Evolutionary conservation across 352 stramenopile genomes (phyloP).

Genomic region (Globisporangium nagaii): DNA sequence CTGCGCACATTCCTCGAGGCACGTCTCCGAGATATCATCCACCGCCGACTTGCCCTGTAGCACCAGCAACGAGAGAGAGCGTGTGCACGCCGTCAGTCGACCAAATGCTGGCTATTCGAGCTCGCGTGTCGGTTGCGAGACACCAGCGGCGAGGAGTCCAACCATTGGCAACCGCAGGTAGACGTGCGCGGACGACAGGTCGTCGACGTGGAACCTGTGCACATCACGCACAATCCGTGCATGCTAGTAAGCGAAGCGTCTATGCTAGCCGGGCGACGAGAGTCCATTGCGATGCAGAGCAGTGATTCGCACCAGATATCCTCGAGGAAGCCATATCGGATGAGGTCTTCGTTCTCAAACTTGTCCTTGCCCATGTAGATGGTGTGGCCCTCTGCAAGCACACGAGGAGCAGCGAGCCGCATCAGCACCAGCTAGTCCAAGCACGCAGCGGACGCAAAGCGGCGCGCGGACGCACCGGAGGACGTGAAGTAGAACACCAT

Average conservation of each 20-base stretch:
- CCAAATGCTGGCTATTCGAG: neutral
- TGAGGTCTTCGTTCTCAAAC: slow-evolving; percentile 99
- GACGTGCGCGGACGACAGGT: slow-evolving; percentile 97
- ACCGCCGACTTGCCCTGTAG: slow-evolving; percentile 61
- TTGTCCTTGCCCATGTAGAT: slow-evolving; percentile 99
- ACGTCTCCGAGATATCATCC: slow-evolving; percentile 73
- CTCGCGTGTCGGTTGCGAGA: neutral
- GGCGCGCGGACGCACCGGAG: slow-evolving; percentile 38
- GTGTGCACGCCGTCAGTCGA: neutral
- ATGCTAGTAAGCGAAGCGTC: too few relatives aligned
- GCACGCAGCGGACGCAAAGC: too few relatives aligned
- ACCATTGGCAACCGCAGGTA: slow-evolving; percentile 93
- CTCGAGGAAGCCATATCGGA: slow-evolving; percentile 95
- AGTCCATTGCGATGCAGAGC: neutral
- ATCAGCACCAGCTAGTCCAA: neutral
- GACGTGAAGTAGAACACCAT: slow-evolving; percentile 86
- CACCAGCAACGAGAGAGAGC: neutral
- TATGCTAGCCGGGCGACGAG: too few relatives aligned
- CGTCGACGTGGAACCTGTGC: slow-evolving; percentile 95
- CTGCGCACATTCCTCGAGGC: slow-evolving; percentile 87
- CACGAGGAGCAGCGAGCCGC: neutral
- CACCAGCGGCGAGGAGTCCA: neutral
- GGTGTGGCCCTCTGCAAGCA: slow-evolving; percentile 69
- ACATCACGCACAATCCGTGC: neutral
- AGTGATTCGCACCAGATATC: slow-evolving; percentile 84